A percentile compares a stretch with the other conserved stretches of the same genome.
Evolutionary conservation across 257 asterid species (phyloP).

Genomic region (Solanum sejunctum): DNA sequence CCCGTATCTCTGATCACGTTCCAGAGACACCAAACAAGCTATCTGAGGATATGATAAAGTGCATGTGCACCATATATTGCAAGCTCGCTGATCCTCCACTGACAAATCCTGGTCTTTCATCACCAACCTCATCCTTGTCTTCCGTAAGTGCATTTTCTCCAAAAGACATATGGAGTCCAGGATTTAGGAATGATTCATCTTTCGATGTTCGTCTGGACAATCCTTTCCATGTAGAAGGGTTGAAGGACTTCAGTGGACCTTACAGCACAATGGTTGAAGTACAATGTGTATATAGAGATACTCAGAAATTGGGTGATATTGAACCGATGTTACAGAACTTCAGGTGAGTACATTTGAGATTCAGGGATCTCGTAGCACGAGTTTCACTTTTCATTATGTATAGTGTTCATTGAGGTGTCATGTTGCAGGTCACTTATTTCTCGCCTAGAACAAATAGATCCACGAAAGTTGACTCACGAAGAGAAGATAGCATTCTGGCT

Average conservation of each 20-base stretch:
- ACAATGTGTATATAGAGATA: slow-evolving; percentile 63
- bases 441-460: slow-evolving; percentile 73
- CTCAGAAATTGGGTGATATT: slow-evolving; percentile 59
- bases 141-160: slow-evolving; percentile 75
- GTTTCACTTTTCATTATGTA: background rate
- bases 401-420: background rate
- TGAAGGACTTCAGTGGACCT: slow-evolving; percentile 95
- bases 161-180: slow-evolving; percentile 74
- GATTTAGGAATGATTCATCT: slow-evolving; percentile 63
- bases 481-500: slow-evolving; percentile 98
- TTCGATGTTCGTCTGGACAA: slow-evolving; percentile 82
- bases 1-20: slow-evolving; percentile 72
- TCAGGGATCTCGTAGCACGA: background rate
- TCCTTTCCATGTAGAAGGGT: slow-evolving; percentile 85
- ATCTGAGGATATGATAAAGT: slow-evolving; percentile 94
- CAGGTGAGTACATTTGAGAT: slow-evolving; percentile 31
- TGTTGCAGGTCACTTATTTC: slow-evolving; percentile 70
- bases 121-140: slow-evolving; percentile 79
- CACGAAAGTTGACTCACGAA: slow-evolving; percentile 63
- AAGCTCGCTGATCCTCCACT: slow-evolving; percentile 79
- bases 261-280: slow-evolving; percentile 99
- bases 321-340: slow-evolving; percentile 66
- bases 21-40: slow-evolving; percentile 76
- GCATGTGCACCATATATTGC: slow-evolving; percentile 78
- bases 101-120: slow-evolving; percentile 53